Percentiles rank a stretch among this genome's conserved stretches.
Conservation (phyloP, 768 basidiomycete species). For the Antrodiella citrinella region DNA sequence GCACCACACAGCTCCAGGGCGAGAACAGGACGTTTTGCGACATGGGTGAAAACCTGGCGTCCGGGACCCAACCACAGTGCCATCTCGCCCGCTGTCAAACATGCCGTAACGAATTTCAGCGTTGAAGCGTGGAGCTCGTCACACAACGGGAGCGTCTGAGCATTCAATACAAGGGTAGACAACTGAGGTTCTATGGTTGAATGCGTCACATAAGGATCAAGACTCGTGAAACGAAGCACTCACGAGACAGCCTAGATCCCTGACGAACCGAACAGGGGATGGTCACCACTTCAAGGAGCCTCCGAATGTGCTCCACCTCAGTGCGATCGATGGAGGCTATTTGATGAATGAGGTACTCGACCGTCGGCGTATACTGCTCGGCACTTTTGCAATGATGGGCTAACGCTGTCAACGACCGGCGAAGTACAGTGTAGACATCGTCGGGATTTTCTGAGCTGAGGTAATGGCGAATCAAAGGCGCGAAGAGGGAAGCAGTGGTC, state of each 20-base stretch:
- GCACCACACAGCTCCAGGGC: slow-evolving; percentile 49
- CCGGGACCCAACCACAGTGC: slow-evolving; percentile 33
- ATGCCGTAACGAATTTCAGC: slow-evolving; percentile 25
- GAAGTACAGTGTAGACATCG: slow-evolving; percentile 46
- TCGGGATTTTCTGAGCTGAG: slow-evolving; percentile 33
- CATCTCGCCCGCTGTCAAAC: slow-evolving; percentile 36
- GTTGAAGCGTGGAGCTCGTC: slow-evolving; percentile 23
- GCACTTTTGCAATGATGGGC: slow-evolving; percentile 75
- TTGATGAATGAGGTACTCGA: slow-evolving; percentile 41
- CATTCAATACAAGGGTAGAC: slow-evolving; percentile 24
- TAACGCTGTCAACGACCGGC: slow-evolving; percentile 69
- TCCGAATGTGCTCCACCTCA: slow-evolving; percentile 33
- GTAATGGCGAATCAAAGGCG: slow-evolving; percentile 48
- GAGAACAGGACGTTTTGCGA: slow-evolving; percentile 35
- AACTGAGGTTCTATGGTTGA: slow-evolving; percentile 27
- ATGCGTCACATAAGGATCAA: slow-evolving; percentile 1
- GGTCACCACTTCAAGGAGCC: slow-evolving; percentile 48
- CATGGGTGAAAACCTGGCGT: slow-evolving; percentile 45
- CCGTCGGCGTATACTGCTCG: slow-evolving; percentile 52
- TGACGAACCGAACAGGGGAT: slow-evolving; percentile 57
- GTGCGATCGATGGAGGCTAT: slow-evolving; percentile 18
- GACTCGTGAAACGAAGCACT: slow-evolving; percentile 16
- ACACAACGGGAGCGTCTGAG: slow-evolving; percentile 21
- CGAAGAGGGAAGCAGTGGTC: slow-evolving; percentile 53
- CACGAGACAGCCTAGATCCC: slow-evolving; percentile 61